Evolutionary conservation across 768 basidiomycete genomes (phyloP).

Genomic region (Hericium coralloides): DNA sequence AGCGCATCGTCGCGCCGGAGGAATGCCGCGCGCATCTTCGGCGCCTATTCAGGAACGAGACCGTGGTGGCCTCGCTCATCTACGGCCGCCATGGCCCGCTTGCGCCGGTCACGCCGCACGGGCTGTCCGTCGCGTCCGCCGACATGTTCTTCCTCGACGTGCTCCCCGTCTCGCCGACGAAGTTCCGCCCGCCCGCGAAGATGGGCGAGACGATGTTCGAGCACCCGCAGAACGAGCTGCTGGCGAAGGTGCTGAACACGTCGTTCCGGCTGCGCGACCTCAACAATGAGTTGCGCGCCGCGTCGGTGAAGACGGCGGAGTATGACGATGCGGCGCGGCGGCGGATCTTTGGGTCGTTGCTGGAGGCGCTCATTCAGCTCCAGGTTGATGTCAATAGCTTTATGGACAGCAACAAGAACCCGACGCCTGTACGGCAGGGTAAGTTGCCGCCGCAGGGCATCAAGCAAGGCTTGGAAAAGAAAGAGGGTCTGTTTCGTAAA

Average conservation of each 20-base stretch:
- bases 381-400: conserved; percentile 96
- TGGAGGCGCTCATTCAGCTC: conserved; percentile 80
- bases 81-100: conserved; percentile 92
- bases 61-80: conserved; percentile 73
- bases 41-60: conserved; percentile 77
- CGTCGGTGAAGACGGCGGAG: conserved; percentile 46
- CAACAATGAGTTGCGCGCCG: conserved; percentile 53
- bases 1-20: conserved; percentile 83
- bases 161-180: conserved; percentile 84
- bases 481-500: conserved; percentile 95
- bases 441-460: conserved; percentile 88
- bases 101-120: conserved; percentile 47
- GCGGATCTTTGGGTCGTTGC: conserved; percentile 54
- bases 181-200: conserved; percentile 89
- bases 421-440: conserved; percentile 73
- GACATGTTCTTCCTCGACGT: conserved; percentile 98
- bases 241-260: conserved; percentile 72
- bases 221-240: conserved; percentile 89
- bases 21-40: conserved; percentile 94
- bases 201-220: conserved; percentile 93
- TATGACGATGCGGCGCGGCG: conserved; percentile 43
- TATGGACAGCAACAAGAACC: conserved; percentile 95
- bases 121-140: conserved; percentile 63
- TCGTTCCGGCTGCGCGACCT: conserved; percentile 74
- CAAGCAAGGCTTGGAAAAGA: conserved; percentile 97